These are phyloP conservation scores for Colletotrichum magnum DNA, from an alignment of 2,329 filamentous ascomycete species.

Conservation along the genomic window DNA sequence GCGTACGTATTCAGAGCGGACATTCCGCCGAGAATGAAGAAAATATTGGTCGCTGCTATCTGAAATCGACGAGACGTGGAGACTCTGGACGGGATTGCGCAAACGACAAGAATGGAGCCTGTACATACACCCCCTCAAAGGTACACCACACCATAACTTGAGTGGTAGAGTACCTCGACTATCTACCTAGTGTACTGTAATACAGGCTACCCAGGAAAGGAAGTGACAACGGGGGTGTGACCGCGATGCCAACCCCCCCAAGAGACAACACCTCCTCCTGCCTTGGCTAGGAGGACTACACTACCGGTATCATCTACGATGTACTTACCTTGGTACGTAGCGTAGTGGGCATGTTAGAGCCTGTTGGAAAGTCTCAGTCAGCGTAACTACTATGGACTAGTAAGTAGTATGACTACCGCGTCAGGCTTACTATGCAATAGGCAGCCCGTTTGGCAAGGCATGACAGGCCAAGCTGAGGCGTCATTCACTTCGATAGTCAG, in stretches of 20 bases:
- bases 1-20: neutral
- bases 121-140: neutral
- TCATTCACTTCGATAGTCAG: constrained; percentile 15
- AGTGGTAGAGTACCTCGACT: no score
- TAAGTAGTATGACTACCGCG: neutral
- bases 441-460: neutral
- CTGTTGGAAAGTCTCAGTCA: no score
- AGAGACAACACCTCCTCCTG: neutral
- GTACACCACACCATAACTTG: no score
- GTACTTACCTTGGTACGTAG: no score
- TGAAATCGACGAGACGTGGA: constrained; percentile 12
- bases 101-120: constrained; percentile 27
- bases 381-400: neutral
- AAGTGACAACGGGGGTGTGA: constrained; percentile 16
- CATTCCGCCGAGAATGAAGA: constrained; percentile 11
- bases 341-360: no score
- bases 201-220: neutral
- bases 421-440: neutral
- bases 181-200: neutral
- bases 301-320: no score
- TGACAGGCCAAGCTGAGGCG: constrained; percentile 12
- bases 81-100: constrained; percentile 31
- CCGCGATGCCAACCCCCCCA: constrained; percentile 10
- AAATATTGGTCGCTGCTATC: constrained; percentile 9
- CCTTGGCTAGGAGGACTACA: neutral